Conservation (phyloP, 495 filamentous ascomycete species). For the Lasiosphaeria ovina region DNA sequence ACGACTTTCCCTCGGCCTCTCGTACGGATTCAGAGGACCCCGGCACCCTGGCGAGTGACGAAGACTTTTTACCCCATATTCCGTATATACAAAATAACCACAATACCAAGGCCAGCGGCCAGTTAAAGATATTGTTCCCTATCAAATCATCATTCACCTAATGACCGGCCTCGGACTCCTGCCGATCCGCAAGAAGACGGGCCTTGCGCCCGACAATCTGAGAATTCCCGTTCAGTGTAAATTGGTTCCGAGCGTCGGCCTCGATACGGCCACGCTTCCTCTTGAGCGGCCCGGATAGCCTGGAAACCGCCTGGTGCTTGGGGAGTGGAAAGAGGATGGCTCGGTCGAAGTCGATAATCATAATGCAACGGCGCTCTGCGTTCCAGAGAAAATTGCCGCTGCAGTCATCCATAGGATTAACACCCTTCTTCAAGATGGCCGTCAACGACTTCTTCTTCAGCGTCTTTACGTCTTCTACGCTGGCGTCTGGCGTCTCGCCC, state of each 20-base stretch:
- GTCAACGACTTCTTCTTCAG: background rate
- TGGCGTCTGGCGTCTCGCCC: background rate
- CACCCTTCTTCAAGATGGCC: background rate
- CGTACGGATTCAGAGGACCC: too few relatives aligned
- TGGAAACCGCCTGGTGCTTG: background rate
- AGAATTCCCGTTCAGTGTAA: too few relatives aligned
- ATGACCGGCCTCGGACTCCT: too few relatives aligned
- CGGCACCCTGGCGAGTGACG: too few relatives aligned
- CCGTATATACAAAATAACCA: too few relatives aligned
- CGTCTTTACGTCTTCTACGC: background rate
- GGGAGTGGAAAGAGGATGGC: background rate
- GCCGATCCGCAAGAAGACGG: too few relatives aligned
- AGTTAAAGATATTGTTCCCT: too few relatives aligned
- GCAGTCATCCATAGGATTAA: background rate
- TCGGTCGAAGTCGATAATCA: constrained; percentile 4
- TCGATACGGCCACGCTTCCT: background rate
- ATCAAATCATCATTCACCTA: too few relatives aligned
- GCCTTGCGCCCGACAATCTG: too few relatives aligned
- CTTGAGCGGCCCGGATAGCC: background rate
- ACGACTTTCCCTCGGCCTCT: too few relatives aligned
- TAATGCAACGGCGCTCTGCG: constrained; percentile 2
- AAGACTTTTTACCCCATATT: too few relatives aligned
- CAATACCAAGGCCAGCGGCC: too few relatives aligned
- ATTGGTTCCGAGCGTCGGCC: background rate
- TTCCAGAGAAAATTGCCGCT: constrained; percentile 1